Base-by-base conservation (phyloP, 208 protist species). In the Leishmania guyanensis region DNA sequence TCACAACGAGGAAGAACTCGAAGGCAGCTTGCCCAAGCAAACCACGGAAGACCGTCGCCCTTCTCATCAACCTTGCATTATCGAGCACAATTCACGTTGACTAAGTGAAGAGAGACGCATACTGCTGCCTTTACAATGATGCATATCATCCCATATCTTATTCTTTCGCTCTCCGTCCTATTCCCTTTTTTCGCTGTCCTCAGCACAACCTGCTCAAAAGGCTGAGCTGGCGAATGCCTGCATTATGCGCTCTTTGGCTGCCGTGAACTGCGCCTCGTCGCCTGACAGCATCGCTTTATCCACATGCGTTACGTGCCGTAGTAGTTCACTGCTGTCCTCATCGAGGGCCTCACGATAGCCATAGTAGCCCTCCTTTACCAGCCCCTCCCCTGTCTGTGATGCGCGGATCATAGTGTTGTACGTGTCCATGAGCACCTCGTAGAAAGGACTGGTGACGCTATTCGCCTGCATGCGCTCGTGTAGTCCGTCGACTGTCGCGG, bases 371-470 rank as follows among this genome's bases (percentile, higher is more conserved):
- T 82, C 82, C 82, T 90, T 86, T 62, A 98, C 94, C 6, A 98
- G 88, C 0, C 92, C 90, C 14, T 88, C 83, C 1, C 94, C 94
- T 0, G 83, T 88, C 0, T 84, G 80, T 8, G 93, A 94, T 48
- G 94, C 92, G n/a, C 93, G 90, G 48, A 96, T 69, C 64, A 95
- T 74, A 20, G 92, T 96, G 84, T 89, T 86, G 82, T 93, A 96
- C 9, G 92, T 85, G 85, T 98, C 93, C 89, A 98, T 93, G n/a
- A 98, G 81, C 58, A 93, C 88, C 70, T 96, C 93, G 73, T 92
- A 96, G 74, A 98, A 96, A 0, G 92, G 94, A 9, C 86, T 93
- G 2, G 66, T 22, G 6, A 92, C 56, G 4, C 81, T 56, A 33
- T 68, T 29, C 29, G 46, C 78, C 54, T 85, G 79, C 72, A 98